phyloP scores from a whole-genome alignment of 2,329 filamentous ascomycete genomes.

The Didymellaceae sp. region DNA sequence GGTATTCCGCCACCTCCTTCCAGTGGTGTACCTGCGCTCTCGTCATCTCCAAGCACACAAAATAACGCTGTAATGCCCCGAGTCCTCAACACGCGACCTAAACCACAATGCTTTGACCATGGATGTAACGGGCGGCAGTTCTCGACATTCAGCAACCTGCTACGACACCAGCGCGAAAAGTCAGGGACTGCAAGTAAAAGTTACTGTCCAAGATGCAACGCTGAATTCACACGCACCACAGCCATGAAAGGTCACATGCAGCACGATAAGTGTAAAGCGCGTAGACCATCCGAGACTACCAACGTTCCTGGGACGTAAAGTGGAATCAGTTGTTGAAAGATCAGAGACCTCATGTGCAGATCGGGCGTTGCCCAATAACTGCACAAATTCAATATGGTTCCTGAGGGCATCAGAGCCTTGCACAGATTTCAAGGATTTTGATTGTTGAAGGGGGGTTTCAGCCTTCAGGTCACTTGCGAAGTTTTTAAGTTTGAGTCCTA shows the following conservation, averaged over 20 bases:
- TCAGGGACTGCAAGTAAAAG: conserved; percentile 89
- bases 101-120: conserved; percentile 96
- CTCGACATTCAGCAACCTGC: conserved; percentile 92
- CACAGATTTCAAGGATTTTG: too few species aligned
- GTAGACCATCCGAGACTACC: conserved; percentile 55
- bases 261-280: conserved; percentile 91
- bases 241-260: conserved; percentile 85
- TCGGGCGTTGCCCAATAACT: too few species aligned
- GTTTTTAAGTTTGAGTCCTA: too few species aligned
- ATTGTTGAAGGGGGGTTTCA: too few species aligned
- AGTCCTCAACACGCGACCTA: conserved; percentile 79
- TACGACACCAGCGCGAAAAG: conserved; percentile 92
- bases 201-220: conserved; percentile 87
- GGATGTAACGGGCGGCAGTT: conserved; percentile 96
- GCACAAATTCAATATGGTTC: too few species aligned
- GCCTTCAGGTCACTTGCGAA: too few species aligned
- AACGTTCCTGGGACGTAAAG: conserved; percentile 20
- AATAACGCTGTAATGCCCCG: conserved; percentile 51
- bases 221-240: conserved; percentile 88
- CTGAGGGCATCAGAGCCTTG: too few species aligned
- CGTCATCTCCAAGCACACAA: conserved; percentile 36
- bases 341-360: background rate
- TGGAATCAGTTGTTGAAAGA: background rate
- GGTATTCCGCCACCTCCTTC: conserved; percentile 27
- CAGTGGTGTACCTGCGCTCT: conserved; percentile 32